Base-by-base conservation (phyloP, 2,329 filamentous ascomycete genomes). In the Pseudocercospora musae region DNA sequence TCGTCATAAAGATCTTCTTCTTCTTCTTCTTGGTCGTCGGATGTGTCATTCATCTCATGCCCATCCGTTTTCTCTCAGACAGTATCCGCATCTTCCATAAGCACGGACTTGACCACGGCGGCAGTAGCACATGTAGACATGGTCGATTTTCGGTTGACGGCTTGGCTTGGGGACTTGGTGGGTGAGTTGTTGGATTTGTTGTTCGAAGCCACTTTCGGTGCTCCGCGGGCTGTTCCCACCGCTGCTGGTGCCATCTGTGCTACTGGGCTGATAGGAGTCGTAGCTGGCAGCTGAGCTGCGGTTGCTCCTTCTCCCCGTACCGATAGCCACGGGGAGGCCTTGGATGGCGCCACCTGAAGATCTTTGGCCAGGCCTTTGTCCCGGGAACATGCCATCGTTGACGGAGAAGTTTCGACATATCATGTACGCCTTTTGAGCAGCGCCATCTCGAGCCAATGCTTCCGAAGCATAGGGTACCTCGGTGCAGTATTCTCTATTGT, bases 321-420 rank as follows among this genome's bases (percentile, higher is more conserved):
- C 86, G 75, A 88, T 88, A 29, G 86, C 85, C 62, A 87, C 85
- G 1, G 86, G 86, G 23, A 87, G 77, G 4, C 86, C 86, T 75
- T 89, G 86, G 48, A 86, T 79, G 21, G 84, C 78, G 20, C 77
- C 76, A 76, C 63, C 68, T 44, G 65, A 58, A 0, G 64, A 67
- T 4, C 81, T 68, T 76, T 84, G 74, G 76, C 84, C 76, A 72
- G 83, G 79, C 75, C 84, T 67, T 78, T 86, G 71, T 69, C 83
- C 73, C 73, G 80, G 86, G 67, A 85, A 86, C 92, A 96, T 96
- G 75, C 94, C 94, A 72, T 96, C 92, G 75, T 96, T 97, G 77
- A 96, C 91, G 60, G 92, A 96, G 80, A 97, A 97, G 83, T 96
- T 96, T 68, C 92, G 89, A 82, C 94, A 97, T 69, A 97, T 95